A percentile compares a stretch with the other conserved stretches of the same genome.
phyloP scores from a whole-genome alignment of 805 yeast species.

The Barnettozyma californica region DNA sequence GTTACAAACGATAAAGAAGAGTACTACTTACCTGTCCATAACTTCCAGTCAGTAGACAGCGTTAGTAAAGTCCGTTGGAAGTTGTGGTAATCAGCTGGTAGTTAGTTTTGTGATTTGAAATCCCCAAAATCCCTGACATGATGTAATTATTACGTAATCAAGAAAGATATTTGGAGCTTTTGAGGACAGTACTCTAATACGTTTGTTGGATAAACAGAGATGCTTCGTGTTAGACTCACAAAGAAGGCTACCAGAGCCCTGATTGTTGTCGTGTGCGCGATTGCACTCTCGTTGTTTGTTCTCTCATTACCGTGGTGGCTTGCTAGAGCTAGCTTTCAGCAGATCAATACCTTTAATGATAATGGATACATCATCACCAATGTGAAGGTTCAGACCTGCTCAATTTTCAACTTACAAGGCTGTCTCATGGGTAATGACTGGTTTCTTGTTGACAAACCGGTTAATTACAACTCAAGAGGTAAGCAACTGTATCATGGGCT shows the following conservation, averaged over 20 bases:
- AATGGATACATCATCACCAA: conserved; percentile 5
- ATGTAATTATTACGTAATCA: background rate
- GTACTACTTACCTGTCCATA: background rate
- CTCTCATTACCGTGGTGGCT: background rate
- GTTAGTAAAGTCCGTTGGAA: background rate
- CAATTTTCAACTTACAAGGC: conserved; percentile 1
- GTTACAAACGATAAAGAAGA: background rate
- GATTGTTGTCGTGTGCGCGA: background rate
- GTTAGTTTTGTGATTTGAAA: background rate
- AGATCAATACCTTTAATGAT: conserved; percentile 1
- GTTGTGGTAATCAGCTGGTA: background rate
- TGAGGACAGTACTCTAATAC: too few relatives aligned
- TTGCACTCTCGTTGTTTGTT: background rate
- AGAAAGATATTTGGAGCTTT: too few relatives aligned
- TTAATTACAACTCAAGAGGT: conserved; percentile 9
- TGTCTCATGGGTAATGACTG: conserved; percentile 8
- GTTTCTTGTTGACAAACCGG: conserved; percentile 11
- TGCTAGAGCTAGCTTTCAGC: background rate
- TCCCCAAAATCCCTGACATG: background rate
- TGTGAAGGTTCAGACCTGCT: conserved; percentile 7
- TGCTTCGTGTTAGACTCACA: background rate
- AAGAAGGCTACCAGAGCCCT: background rate
- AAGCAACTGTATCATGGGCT: conserved; percentile 5
- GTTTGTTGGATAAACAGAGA: background rate
- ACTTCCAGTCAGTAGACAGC: background rate